Percentiles rank a stretch among this genome's conserved stretches.
phyloP scores from a whole-genome alignment of 306 rosid genomes.

The Cucurbita moschata region DNA sequence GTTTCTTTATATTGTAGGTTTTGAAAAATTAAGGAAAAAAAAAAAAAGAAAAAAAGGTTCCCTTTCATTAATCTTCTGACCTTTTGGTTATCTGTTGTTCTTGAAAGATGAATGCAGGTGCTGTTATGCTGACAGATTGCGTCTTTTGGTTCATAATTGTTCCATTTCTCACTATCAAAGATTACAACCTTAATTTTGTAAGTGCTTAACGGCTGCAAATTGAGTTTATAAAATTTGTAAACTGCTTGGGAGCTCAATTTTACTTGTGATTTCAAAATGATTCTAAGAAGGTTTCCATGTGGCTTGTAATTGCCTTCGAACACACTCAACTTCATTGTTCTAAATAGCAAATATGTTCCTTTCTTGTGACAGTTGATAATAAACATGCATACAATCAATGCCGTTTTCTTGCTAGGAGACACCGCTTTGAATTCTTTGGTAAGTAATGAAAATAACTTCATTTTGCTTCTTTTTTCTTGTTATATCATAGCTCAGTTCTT shows the following conservation, averaged over 20 bases:
- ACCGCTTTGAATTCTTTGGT: constrained; percentile 67
- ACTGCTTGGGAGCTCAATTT: neutral
- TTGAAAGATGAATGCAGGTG: constrained; percentile 90
- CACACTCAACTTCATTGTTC: neutral
- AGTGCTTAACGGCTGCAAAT: constrained; percentile 15
- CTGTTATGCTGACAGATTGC: constrained; percentile 79
- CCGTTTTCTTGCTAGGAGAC: constrained; percentile 76
- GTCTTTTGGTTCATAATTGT: constrained; percentile 85
- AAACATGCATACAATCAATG: constrained; percentile 81
- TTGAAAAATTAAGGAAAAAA: no score
- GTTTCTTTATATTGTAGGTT: no score
- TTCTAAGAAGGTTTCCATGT: neutral
- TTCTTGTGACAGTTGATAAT: constrained; percentile 43
- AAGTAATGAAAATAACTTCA: constrained; percentile 14
- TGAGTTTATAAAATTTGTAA: neutral
- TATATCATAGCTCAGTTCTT: neutral
- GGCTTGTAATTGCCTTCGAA: neutral
- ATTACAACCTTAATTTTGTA: constrained; percentile 69
- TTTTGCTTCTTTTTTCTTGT: neutral
- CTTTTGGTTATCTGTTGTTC: neutral
- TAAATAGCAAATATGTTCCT: neutral
- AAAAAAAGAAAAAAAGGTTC: neutral
- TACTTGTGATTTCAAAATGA: neutral
- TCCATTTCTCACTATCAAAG: constrained; percentile 70
- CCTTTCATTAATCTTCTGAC: neutral